phyloP scores from a whole-genome alignment of 2,329 filamentous ascomycete species.

The Exophiala aquamarina region DNA sequence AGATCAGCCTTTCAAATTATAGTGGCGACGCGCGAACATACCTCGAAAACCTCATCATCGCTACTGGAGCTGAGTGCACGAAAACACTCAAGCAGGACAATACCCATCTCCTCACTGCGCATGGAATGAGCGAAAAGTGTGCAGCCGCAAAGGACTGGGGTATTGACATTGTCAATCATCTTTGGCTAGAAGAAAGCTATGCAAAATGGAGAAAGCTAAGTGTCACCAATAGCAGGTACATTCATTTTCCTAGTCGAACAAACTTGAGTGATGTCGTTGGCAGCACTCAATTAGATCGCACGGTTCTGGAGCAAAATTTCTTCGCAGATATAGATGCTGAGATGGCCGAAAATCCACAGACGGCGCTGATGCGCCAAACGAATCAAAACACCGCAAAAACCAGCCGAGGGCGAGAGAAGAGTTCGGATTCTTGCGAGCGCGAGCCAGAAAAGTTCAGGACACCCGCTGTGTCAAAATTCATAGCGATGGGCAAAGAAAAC shows the following conservation, averaged over 20 bases:
- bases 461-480: conserved; percentile 52
- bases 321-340: conserved; percentile 42
- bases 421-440: conserved; percentile 14
- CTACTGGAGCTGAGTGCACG: conserved; percentile 83
- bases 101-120: conserved; percentile 90
- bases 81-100: conserved; percentile 95
- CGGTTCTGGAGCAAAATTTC: conserved; percentile 69
- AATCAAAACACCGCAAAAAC: conserved; percentile 34
- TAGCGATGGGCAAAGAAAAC: conserved; percentile 74
- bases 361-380: conserved; percentile 36
- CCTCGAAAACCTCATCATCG: conserved; percentile 84
- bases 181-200: conserved; percentile 98
- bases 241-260: conserved; percentile 81
- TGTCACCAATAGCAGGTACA: conserved; percentile 73
- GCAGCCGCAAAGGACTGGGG: conserved; percentile 90
- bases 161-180: conserved; percentile 84
- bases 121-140: conserved; percentile 88
- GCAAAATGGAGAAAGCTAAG: conserved; percentile 78
- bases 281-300: conserved; percentile 77
- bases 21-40: conserved; percentile 91
- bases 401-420: conserved; percentile 3
- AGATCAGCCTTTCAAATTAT: conserved; percentile 93
- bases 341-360: conserved; percentile 15
- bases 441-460: conserved; percentile 47
- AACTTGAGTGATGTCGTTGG: conserved; percentile 93